phyloP scores from a whole-genome alignment of 2,329 filamentous ascomycete genomes.

The Parastagonospora nodorum region DNA sequence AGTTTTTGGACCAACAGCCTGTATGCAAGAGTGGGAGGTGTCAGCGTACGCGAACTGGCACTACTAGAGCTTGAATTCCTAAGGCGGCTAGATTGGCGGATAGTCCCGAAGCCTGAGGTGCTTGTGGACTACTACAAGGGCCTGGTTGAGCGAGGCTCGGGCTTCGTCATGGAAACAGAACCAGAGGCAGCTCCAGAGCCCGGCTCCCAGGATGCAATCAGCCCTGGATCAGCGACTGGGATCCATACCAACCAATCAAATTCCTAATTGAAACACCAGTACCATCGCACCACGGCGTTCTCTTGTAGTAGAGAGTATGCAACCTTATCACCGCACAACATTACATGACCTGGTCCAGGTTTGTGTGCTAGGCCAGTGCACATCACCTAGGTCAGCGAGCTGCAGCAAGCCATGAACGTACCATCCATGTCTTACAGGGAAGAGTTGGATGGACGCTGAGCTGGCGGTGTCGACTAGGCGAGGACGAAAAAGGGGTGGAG shows the following conservation, averaged over 20 bases:
- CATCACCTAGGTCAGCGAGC: background rate
- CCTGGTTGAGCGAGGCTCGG: conserved; percentile 71
- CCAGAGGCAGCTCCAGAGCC: conserved; percentile 17
- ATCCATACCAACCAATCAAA: conserved; percentile 26
- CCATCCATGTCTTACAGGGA: background rate
- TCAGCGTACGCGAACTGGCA: conserved; percentile 87
- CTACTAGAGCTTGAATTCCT: conserved; percentile 92
- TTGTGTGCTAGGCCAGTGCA: too few relatives aligned
- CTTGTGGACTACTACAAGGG: conserved; percentile 92
- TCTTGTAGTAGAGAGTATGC: background rate
- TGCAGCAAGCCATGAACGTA: background rate
- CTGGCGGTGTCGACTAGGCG: conserved; percentile 13
- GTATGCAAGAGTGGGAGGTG: conserved; percentile 91
- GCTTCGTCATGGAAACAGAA: conserved; percentile 57
- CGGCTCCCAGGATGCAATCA: conserved; percentile 12
- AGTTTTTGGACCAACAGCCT: conserved; percentile 98
- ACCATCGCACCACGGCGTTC: background rate
- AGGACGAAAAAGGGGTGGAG: conserved; percentile 6
- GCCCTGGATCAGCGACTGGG: conserved; percentile 25
- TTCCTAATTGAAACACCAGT: conserved; percentile 11
- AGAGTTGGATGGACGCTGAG: conserved; percentile 18
- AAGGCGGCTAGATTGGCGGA: conserved; percentile 91
- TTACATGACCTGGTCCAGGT: too few relatives aligned
- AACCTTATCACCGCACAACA: background rate
- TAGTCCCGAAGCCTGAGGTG: conserved; percentile 92